Conservation (phyloP, 495 filamentous ascomycete genomes). For the Penicillium samsonianum region DNA sequence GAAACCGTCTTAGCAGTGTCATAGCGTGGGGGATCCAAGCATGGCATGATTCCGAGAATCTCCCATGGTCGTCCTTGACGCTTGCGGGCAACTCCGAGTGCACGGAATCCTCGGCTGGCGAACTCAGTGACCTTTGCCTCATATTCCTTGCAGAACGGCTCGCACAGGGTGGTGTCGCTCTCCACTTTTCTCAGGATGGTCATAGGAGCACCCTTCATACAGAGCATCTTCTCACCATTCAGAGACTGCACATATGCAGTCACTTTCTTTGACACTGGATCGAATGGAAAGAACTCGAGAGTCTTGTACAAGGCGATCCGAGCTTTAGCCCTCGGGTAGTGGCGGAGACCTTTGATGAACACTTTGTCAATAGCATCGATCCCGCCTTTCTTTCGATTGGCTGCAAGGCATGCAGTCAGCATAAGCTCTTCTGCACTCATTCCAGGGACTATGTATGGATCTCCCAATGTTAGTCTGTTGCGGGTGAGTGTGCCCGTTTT, state of each 20-base stretch:
- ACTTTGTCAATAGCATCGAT: slow-evolving; percentile 95
- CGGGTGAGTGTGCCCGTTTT: slow-evolving; percentile 87
- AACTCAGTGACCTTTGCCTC: slow-evolving; percentile 90
- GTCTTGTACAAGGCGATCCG: slow-evolving; percentile 75
- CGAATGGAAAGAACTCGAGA: slow-evolving; percentile 82
- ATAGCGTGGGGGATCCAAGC: slow-evolving; percentile 86
- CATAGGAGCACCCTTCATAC: slow-evolving; percentile 88
- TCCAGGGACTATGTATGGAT: slow-evolving; percentile 79
- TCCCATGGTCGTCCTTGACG: slow-evolving; percentile 76
- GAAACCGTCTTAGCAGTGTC: slow-evolving; percentile 88
- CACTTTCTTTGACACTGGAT: slow-evolving; percentile 94
- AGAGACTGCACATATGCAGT: slow-evolving; percentile 78
- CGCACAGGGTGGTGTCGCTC: slow-evolving; percentile 69
- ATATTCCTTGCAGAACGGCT: slow-evolving; percentile 74
- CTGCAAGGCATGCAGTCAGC: slow-evolving; percentile 87
- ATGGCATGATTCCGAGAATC: slow-evolving; percentile 92
- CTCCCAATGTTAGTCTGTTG: slow-evolving; percentile 84
- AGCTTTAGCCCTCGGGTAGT: slow-evolving; percentile 75
- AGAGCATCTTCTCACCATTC: slow-evolving; percentile 77
- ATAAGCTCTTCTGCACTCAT: slow-evolving; percentile 83
- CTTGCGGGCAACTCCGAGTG: slow-evolving; percentile 88
- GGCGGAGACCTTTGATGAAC: slow-evolving; percentile 79
- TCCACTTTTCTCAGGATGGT: slow-evolving; percentile 81
- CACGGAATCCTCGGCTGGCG: slow-evolving; percentile 87
- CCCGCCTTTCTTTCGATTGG: slow-evolving; percentile 91